Evolutionary conservation across 2,329 filamentous ascomycete genomes (phyloP), one percentile per base, ranked within the genome.

Genomic region (Fusarium torulosum): DNA sequence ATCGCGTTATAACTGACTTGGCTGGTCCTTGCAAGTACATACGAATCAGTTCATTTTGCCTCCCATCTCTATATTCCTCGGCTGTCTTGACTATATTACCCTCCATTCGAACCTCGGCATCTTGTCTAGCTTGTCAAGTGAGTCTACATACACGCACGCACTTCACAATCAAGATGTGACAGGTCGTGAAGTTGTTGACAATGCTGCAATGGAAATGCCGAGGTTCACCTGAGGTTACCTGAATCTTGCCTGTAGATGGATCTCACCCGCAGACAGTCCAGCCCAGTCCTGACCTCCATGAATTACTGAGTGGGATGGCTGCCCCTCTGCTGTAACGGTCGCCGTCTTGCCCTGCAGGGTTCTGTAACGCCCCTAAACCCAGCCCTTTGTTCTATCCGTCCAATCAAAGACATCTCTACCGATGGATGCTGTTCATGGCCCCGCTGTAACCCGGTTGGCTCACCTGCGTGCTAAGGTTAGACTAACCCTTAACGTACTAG

Each of bases 341-440:
- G 19, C 20, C 8, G n/a, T 14, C 43, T 29, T 54, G 25, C n/a
- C 43, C 52, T 56, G 42, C 38, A 50, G 40, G 35, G 41, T 23
- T 43, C 51, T 57, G 58, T 42, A 52, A 41, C 47, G 37, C 47
- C 59, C 61, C 59, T 63, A 46, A 20, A 27, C 31, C 46, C 59
- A 64, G 47, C 53, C 43, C 9, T 17, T 37, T 17, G 35, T n/a
- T 17, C 9, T 37, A n/a, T 10, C 17, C 9, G 17, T 37, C 35
- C 29, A 20, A 17, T 15, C 15, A n/a, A 23, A 15, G 21, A 8
- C 17, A 15, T 4, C 21, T 20, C 21, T 25, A 21, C 27, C 14
- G 33, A 53, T 20, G 29, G 21, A 20, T 27, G n/a, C 41, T 33
- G 40, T 20, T 29, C 20, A 13, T 25, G 15, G 29, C 25, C 46